Base-by-base conservation (phyloP, 148 eudicot species). In the Rhododendron mucronatum region DNA sequence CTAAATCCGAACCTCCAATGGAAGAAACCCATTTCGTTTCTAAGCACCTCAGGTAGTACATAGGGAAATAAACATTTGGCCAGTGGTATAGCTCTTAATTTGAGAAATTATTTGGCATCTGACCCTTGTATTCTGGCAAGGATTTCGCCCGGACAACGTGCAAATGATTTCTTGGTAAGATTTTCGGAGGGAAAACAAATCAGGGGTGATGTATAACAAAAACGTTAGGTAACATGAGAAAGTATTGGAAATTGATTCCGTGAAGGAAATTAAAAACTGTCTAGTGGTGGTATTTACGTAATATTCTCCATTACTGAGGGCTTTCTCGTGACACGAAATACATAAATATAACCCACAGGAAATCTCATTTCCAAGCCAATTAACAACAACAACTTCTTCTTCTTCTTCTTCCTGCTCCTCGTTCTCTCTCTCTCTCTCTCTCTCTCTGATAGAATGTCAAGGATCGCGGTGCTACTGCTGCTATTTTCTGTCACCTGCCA, bases 401-500 rank as follows among this genome's bases (percentile, higher is more conserved):
- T n/a, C 71, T 26, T 26, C 15, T n/a, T 65, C 33, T 2, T 23
- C 13, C 2, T 9, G 14, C 2, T 61, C 65, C 15, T 76, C 79
- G 2, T 57, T 69, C 33, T 28, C 30, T 30, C 30, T 30, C n/a
- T n/a, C 50, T 57, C 28, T 20, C 30, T 80, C 47, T 28, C 81
- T 55, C 44, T 44, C 80, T 51, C 51, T 37, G 21, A 57, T 11
- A 63, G 55, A 81, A 85, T 88, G 89, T 78, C 57, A 41, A 85
- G 45, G 77, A 35, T 85, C 2, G 7, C 47, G 10, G 87, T 53
- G 37, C 7, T 87, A 20, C 6, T 86, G 2, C 23, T 83, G 48
- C 82, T 88, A 21, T 69, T 88, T 30, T 85, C 73, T 4, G 85
- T 87, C 41, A 48, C 83, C 87, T 85, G 82, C 87, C 82, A 82